Percentiles rank a stretch among this genome's conserved stretches.
These are phyloP conservation scores for Pseudonitzschia delicatissima DNA, from an alignment of 108 stramenopile genomes.

Conservation along the genomic window DNA sequence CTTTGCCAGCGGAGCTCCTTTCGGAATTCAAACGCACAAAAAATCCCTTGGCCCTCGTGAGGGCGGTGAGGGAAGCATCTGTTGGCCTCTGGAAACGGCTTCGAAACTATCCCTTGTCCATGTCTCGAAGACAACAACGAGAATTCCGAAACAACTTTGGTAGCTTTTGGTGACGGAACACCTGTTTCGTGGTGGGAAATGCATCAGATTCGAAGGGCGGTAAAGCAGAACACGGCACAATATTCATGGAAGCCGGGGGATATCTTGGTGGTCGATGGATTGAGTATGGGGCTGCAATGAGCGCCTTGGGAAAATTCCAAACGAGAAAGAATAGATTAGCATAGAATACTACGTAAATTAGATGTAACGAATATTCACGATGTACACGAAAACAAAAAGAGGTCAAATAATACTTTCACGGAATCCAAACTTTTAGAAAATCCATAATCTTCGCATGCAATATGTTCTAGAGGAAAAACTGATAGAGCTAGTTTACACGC, in stretches of 20 bases:
- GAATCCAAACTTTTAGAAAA: too few species aligned
- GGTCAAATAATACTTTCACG: too few species aligned
- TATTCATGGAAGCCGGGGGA: slow-evolving; percentile 41
- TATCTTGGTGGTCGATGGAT: slow-evolving; percentile 42
- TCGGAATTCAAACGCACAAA: slow-evolving; percentile 22
- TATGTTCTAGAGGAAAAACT: too few species aligned
- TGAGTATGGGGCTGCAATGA: slow-evolving; percentile 23
- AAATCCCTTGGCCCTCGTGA: slow-evolving; percentile 21
- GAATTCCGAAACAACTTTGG: too few species aligned
- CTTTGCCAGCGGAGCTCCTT: slow-evolving; percentile 37
- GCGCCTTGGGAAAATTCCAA: too few species aligned
- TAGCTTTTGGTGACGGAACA: slow-evolving; percentile 40
- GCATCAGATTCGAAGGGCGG: slow-evolving; percentile 31
- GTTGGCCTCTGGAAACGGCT: slow-evolving; percentile 29
- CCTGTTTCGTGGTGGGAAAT: slow-evolving; percentile 36
- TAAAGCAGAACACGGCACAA: slow-evolving; percentile 44
- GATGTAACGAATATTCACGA: too few species aligned
- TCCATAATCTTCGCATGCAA: too few species aligned
- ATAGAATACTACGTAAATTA: too few species aligned
- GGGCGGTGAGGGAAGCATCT: slow-evolving; percentile 8
- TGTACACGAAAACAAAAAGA: too few species aligned
- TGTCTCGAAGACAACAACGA: too few species aligned
- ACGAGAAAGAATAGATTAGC: too few species aligned
- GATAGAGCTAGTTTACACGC: too few species aligned
- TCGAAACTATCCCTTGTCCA: slow-evolving; percentile 24